Percentiles rank a stretch among this genome's conserved stretches.
Conservation (phyloP, 1,139 yeast species). For the Petasospora fabianii region DNA sequence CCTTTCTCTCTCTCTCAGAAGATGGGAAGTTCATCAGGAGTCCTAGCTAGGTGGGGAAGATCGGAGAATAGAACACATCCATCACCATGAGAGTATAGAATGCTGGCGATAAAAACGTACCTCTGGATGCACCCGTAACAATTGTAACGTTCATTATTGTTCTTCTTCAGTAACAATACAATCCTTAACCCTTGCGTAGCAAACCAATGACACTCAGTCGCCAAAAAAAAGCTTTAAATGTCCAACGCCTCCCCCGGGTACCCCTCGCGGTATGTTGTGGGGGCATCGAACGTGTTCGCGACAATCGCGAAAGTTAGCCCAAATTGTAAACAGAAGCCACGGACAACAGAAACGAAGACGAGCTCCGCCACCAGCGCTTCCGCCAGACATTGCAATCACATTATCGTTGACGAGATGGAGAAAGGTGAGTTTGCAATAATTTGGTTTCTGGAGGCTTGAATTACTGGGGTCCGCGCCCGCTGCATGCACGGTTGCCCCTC, state of each 20-base stretch:
- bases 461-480: not conserved
- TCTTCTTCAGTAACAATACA: no score
- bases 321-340: not conserved
- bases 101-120: constrained; percentile 24
- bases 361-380: not conserved
- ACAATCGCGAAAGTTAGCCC: not conserved
- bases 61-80: no score
- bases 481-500: no score
- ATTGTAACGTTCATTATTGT: constrained; percentile 31
- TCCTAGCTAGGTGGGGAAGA: no score
- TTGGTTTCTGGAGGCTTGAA: no score
- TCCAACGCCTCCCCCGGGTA: no score
- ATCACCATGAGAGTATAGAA: not conserved
- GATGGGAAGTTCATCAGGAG: not conserved
- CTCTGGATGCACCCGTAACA: constrained; percentile 50
- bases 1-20: not conserved
- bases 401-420: constrained; percentile 11
- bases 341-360: not conserved
- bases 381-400: no score
- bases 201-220: no score
- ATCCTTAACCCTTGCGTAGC: no score
- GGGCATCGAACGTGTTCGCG: constrained; percentile 8
- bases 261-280: no score
- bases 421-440: constrained; percentile 15
- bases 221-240: no score